phyloP scores from a whole-genome alignment of 1,284 basidiomycete genomes.

The Apiotrichum laibachii region DNA sequence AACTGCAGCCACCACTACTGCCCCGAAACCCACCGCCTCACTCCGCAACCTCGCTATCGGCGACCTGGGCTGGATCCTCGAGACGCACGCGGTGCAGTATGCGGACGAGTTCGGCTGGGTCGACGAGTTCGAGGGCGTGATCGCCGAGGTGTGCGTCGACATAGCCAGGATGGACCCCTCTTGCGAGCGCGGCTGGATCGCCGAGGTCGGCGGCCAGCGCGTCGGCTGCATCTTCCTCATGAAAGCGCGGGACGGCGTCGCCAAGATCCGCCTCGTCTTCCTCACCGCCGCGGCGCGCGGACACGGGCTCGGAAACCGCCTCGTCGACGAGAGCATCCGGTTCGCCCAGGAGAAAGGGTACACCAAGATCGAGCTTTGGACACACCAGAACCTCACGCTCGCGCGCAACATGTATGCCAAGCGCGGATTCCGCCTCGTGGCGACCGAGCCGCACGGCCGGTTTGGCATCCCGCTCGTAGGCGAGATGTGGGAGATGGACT shows the following conservation, averaged over 20 bases:
- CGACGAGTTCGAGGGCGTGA: constrained; percentile 12
- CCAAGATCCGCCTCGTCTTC: constrained; percentile 15
- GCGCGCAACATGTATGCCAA: constrained; percentile 15
- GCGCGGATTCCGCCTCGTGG: constrained; percentile 15
- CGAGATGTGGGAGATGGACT: neutral
- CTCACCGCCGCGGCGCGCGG: constrained; percentile 11
- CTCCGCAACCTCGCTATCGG: constrained; percentile 12
- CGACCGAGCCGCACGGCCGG: constrained; percentile 1
- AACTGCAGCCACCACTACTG: no score
- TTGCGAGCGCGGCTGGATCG: constrained; percentile 14
- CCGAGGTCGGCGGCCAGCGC: constrained; percentile 13
- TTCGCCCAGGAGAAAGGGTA: constrained; percentile 15
- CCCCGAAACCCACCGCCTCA: neutral
- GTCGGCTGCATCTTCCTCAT: constrained; percentile 16
- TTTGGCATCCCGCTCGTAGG: neutral
- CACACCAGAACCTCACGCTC: constrained; percentile 10
- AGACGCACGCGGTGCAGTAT: constrained; percentile 13
- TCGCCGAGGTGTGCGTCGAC: constrained; percentile 5
- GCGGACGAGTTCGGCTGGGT: constrained; percentile 7
- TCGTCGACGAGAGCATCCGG: constrained; percentile 15
- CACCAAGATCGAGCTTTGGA: constrained; percentile 15
- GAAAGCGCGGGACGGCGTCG: neutral
- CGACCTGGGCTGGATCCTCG: constrained; percentile 21
- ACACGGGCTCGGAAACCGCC: constrained; percentile 7
- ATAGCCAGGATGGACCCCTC: constrained; percentile 1